Evolutionary conservation across 768 basidiomycete genomes (phyloP), one percentile per base, ranked within the genome.

Genomic region (Suillus lakei): DNA sequence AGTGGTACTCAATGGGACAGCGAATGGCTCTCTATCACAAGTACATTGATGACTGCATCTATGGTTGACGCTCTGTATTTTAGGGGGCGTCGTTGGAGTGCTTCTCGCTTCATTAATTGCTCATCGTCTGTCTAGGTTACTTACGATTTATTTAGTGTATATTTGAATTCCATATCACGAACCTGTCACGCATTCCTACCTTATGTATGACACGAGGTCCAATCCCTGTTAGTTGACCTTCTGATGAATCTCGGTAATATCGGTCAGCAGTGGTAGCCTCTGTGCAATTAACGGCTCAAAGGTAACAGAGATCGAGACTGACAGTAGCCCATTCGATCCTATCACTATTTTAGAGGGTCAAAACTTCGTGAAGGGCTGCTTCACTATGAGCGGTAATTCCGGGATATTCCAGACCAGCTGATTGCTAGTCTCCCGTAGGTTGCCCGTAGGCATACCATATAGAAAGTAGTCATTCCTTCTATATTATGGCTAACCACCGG

Each of bases 31-130:
- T 73, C 77, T 15, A 67, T 81, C 34, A 73, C 76, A 21, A 75
- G 77, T 55, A 84, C 78, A 13, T 89, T 71, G 82, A 83, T 38
- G 87, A 88, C 16, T 86, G 87, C 67, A 85, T 85, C 44, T 84
- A 83, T 41, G 89, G 85, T 84, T 85, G 16, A 85, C 88, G 34
- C 79, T 91, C 21, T 88, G 88, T 21, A 82, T 84, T 5, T 69
- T 91, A n/a, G 90, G 89, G 3, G 89, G 84, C 3, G 73, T 92
- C 18, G 86, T 80, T 1, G 89, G 89, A 50, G 81, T 89, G 69
- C 77, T 91, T 77, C 80, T 85, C 60, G 86, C 84, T 56, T 83
- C 86, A 74, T 60, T n/a, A n/a, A n/a, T n/a, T n/a, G n/a, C n/a
- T 56, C 36, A 38, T 38, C 36, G 46, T 23, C 46, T 34, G 15